A percentile compares a stretch with the other conserved stretches of the same genome.
phyloP scores from a whole-genome alignment of 2,329 filamentous ascomycete genomes.

The Claviceps cyperi region DNA sequence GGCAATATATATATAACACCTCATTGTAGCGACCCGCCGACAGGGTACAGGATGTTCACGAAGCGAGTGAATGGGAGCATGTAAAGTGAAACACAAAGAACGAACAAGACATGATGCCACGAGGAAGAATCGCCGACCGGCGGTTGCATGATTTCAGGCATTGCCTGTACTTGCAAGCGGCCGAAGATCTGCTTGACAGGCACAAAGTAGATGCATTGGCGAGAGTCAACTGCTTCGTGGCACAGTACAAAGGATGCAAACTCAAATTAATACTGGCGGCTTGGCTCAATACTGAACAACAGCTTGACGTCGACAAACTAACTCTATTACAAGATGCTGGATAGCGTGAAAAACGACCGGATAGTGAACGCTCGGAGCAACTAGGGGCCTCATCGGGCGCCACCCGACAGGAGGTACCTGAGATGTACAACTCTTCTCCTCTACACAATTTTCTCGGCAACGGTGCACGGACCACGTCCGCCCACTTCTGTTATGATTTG shows the following conservation, averaged over 20 bases:
- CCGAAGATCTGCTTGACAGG: background rate
- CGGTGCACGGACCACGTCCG: too few relatives aligned
- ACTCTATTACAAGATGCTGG: conserved; percentile 11
- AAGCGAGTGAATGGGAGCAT: background rate
- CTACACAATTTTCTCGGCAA: too few relatives aligned
- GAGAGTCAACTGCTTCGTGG: conserved; percentile 9
- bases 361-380: conserved; percentile 23
- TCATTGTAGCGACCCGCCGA: conserved; percentile 5
- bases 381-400: conserved; percentile 19
- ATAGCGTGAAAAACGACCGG: conserved; percentile 12
- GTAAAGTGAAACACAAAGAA: conserved; percentile 7
- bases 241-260: conserved; percentile 6
- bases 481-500: too few relatives aligned
- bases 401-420: conserved; percentile 21
- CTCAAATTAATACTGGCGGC: background rate
- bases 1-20: conserved; percentile 3
- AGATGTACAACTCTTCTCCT: too few relatives aligned
- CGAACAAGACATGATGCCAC: conserved; percentile 5
- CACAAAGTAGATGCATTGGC: background rate
- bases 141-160: conserved; percentile 4
- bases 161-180: background rate
- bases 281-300: conserved; percentile 8
- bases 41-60: background rate
- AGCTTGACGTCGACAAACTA: conserved; percentile 9
- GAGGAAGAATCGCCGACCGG: conserved; percentile 7